A percentile compares a stretch with the other conserved stretches of the same genome.
phyloP scores from a whole-genome alignment of 2,329 filamentous ascomycete genomes.

The Blumeria graminis region DNA sequence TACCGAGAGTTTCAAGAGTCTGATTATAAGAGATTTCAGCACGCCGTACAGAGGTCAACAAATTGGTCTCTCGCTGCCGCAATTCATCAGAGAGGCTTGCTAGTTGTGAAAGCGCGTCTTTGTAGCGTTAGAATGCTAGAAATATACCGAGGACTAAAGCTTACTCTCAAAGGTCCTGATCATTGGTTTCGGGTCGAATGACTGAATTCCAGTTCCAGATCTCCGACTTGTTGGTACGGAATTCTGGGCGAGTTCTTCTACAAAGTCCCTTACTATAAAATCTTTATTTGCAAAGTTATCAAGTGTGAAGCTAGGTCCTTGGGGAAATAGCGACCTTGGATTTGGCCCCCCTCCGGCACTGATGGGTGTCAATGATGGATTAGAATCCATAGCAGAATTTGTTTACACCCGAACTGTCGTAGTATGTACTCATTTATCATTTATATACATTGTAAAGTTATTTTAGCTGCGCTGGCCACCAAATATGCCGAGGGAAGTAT shows the following conservation, averaged over 20 bases:
- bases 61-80: conserved; percentile 71
- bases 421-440: too few relatives aligned
- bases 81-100: conserved; percentile 57
- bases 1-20: conserved; percentile 66
- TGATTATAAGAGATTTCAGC: conserved; percentile 83
- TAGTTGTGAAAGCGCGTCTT: conserved; percentile 42
- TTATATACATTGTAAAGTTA: too few relatives aligned
- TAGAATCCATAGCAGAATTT: background rate
- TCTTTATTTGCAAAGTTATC: conserved; percentile 76
- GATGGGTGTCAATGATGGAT: conserved; percentile 11
- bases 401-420: background rate
- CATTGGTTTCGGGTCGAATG: conserved; percentile 86
- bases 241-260: conserved; percentile 74
- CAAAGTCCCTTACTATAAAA: conserved; percentile 95
- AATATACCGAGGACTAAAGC: conserved; percentile 4
- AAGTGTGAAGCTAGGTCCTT: conserved; percentile 61
- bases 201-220: conserved; percentile 37
- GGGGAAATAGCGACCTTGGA: conserved; percentile 34
- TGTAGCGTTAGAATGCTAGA: conserved; percentile 10
- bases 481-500: too few relatives aligned
- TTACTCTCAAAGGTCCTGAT: conserved; percentile 80
- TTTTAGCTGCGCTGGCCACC: too few relatives aligned
- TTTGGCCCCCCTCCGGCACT: conserved; percentile 9
- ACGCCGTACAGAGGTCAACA: conserved; percentile 68
- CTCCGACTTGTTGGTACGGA: conserved; percentile 59